phyloP scores from a whole-genome alignment of 1,139 yeast species.

The Pichia terricola region DNA sequence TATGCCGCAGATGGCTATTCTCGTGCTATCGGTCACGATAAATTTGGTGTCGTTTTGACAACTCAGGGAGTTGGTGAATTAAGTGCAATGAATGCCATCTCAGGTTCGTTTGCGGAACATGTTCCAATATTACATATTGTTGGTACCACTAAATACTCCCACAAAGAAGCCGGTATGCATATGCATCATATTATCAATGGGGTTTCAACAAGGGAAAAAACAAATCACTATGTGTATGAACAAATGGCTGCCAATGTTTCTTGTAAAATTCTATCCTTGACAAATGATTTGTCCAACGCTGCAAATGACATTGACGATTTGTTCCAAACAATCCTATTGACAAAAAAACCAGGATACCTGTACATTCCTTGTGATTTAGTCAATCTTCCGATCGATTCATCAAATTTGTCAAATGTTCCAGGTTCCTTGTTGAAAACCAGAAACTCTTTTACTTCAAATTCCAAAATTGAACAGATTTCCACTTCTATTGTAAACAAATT shows the following conservation, averaged over 20 bases:
- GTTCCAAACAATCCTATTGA: constrained; percentile 41
- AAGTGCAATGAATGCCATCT: constrained; percentile 73
- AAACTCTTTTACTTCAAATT: background rate
- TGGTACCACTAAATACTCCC: constrained; percentile 54
- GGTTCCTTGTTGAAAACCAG: constrained; percentile 6
- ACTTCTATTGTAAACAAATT: constrained; percentile 39
- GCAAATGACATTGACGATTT: constrained; percentile 54
- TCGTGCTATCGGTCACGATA: constrained; percentile 16
- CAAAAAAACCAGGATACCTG: constrained; percentile 71
- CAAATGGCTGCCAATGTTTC: constrained; percentile 50
- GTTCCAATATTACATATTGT: constrained; percentile 82
- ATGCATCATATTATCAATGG: constrained; percentile 65
- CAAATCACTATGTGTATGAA: constrained; percentile 56
- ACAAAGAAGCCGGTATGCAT: constrained; percentile 19
- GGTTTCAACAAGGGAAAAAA: constrained; percentile 31
- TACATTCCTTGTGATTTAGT: constrained; percentile 67
- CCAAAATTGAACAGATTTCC: constrained; percentile 29
- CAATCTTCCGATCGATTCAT: constrained; percentile 34
- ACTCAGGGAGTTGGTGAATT: constrained; percentile 86
- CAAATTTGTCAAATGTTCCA: constrained; percentile 17
- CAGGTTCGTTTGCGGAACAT: constrained; percentile 76
- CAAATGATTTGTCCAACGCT: constrained; percentile 36
- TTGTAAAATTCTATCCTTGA: constrained; percentile 48
- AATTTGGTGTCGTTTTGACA: constrained; percentile 30
- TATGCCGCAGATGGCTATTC: constrained; percentile 44